Evolutionary conservation across 164 flowering plant genomes (phyloP), one percentile per base, ranked within the genome.

Genomic region (Berberis thunbergii): DNA sequence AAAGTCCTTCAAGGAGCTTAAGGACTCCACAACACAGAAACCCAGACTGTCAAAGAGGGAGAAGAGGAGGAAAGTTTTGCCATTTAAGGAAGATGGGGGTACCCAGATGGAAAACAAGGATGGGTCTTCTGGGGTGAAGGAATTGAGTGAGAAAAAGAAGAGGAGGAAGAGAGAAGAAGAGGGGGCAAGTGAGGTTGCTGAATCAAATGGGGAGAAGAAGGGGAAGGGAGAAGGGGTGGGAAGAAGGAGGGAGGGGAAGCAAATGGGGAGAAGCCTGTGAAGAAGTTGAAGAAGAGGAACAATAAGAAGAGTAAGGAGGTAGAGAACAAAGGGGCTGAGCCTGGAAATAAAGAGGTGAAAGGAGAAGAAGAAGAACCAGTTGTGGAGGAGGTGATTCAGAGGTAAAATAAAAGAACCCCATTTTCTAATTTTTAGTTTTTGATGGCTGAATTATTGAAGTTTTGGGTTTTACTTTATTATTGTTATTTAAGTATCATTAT

Each of bases 21-120:
- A 81, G 45, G 69, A 66, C 61, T 73, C 86, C 2, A 80, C 68
- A 0, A 73, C 74, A 10, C 81, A 78, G 52, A 83, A 72, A 42
- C 83, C 83, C 72, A 81, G 78, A 43, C 69, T 85, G 71, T 84
- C 93, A 0, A 88, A 88, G 75, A 71, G 91, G 68, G 96, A 82
- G 72, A 85, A 83, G 67, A 77, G 82, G 10, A 71, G 89, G 65
- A 74, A 72, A 45, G 62, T 40, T 59, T 59, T 38, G 2, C n/a
- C 81, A 70, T 70, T 6, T 11, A 40, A 54, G 48, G 67, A 44
- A 49, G 68, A 59, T 46, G 65, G 48, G 44, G 71, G 56, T 45
- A 45, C 71, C 57, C 71, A 57, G 61, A 60, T 11, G 13, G 76
- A 57, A 61, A 53, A 58, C 7, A 38, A 64, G 45, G 60, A 66